phyloP scores from a whole-genome alignment of 1,284 basidiomycete species.

The Irpex sp. region DNA sequence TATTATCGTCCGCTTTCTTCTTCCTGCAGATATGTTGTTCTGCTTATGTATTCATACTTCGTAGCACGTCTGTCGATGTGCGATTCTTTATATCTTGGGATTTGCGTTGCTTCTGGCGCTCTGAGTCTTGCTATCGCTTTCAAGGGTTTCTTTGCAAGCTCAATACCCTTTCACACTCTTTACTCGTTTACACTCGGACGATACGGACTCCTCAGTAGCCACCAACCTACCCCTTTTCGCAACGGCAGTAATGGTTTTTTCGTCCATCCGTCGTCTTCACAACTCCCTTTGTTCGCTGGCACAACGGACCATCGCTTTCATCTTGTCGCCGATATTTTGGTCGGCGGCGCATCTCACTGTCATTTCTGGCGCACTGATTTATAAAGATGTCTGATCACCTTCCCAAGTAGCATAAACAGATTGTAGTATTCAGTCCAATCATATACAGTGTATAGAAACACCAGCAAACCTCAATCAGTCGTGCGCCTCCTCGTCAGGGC shows the following conservation, averaged over 20 bases:
- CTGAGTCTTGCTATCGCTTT: not conserved
- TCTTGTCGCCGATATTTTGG: not conserved
- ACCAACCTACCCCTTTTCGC: not conserved
- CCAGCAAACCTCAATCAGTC: constrained; percentile 40
- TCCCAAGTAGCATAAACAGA: not conserved
- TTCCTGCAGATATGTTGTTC: not conserved
- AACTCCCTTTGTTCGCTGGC: constrained; percentile 2
- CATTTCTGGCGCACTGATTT: constrained; percentile 1
- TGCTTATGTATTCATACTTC: not conserved
- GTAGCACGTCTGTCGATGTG: not conserved
- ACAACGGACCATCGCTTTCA: not conserved
- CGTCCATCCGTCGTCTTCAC: constrained; percentile 7
- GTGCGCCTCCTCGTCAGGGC: constrained; percentile 73
- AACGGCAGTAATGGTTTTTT: constrained; percentile 3
- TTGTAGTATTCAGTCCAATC: not conserved
- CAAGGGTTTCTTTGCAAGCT: not conserved
- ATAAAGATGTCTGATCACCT: too few relatives aligned
- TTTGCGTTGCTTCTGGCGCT: not conserved
- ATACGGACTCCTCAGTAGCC: not conserved
- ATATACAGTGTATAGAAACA: not conserved
- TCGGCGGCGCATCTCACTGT: constrained; percentile 7
- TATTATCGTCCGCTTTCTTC: not conserved
- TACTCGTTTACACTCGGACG: not conserved
- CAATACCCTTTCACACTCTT: not conserved
- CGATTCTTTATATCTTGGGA: not conserved